These are phyloP conservation scores for Citrus maxima DNA, from an alignment of 345 rosid genomes.

Conservation along the genomic window DNA sequence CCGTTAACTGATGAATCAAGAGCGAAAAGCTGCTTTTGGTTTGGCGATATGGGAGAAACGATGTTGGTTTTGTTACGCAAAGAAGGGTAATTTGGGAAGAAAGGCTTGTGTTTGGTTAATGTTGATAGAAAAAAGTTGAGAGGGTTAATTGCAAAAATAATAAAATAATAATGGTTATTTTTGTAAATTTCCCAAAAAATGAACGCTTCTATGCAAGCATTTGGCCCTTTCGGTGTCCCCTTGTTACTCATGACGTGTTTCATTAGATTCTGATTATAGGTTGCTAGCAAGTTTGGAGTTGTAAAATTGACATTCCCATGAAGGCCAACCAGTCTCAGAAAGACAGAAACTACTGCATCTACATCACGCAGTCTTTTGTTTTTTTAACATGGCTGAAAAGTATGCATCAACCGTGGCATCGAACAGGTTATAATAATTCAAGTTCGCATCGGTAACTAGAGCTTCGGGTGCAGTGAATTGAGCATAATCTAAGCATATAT, in stretches of 20 bases:
- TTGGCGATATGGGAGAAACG: too few species aligned
- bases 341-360: slow-evolving; percentile 13
- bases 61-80: too few species aligned
- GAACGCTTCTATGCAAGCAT: not conserved
- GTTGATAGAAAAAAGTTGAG: too few species aligned
- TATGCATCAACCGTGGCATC: slow-evolving; percentile 21
- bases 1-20: too few species aligned
- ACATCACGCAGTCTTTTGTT: not conserved
- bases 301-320: slow-evolving; percentile 30
- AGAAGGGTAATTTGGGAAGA: too few species aligned
- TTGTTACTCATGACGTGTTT: not conserved
- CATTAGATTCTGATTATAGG: slow-evolving; percentile 20
- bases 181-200: too few species aligned
- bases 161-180: too few species aligned
- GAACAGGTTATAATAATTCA: slow-evolving; percentile 17
- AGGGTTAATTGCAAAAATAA: too few species aligned
- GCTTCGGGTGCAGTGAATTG: not conserved
- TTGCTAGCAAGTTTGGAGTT: slow-evolving; percentile 13
- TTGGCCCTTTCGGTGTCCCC: slow-evolving; percentile 26
- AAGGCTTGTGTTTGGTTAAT: too few species aligned
- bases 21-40: too few species aligned
- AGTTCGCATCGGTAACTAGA: slow-evolving; percentile 8
- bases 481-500: slow-evolving; percentile 15
- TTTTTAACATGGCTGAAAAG: slow-evolving; percentile 19
- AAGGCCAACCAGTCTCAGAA: slow-evolving; percentile 47